phyloP scores from a whole-genome alignment of 805 yeast species.

The Hemisphaericaspora nanyangensis region DNA sequence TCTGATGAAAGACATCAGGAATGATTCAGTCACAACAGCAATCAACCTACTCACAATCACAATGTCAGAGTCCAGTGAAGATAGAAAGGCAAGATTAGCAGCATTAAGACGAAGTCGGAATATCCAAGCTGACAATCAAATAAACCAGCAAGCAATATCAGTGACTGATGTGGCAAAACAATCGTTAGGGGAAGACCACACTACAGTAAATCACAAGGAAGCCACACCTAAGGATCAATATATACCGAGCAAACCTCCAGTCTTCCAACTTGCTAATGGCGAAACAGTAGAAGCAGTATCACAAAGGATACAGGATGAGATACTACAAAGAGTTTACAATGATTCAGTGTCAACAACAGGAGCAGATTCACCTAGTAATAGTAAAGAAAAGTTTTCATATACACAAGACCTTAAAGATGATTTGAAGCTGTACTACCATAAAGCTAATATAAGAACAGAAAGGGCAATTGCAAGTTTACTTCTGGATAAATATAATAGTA shows the following conservation, averaged over 20 bases:
- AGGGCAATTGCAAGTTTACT: conserved; percentile 21
- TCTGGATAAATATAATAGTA: conserved; percentile 21
- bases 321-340: conserved; percentile 14
- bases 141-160: not conserved
- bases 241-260: not conserved
- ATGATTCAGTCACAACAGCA: too few species aligned
- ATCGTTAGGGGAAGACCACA: too few species aligned
- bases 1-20: too few species aligned
- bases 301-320: conserved; percentile 18
- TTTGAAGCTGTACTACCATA: conserved; percentile 17
- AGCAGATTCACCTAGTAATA: not conserved
- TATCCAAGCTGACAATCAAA: not conserved
- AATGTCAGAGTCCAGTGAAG: conserved; percentile 1
- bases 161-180: not conserved
- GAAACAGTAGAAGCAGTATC: conserved; percentile 29
- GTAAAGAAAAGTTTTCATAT: conserved; percentile 2
- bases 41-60: too few species aligned
- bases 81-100: conserved; percentile 18
- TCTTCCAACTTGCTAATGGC: not conserved
- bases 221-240: not conserved
- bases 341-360: conserved; percentile 9
- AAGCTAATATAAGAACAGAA: conserved; percentile 27
- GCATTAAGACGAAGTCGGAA: conserved; percentile 12
- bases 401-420: conserved; percentile 32
- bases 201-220: too few species aligned